Evolutionary conservation across 2,329 filamentous ascomycete species (phyloP), one percentile per base, ranked within the genome.

Genomic region (Nemania sp.): DNA sequence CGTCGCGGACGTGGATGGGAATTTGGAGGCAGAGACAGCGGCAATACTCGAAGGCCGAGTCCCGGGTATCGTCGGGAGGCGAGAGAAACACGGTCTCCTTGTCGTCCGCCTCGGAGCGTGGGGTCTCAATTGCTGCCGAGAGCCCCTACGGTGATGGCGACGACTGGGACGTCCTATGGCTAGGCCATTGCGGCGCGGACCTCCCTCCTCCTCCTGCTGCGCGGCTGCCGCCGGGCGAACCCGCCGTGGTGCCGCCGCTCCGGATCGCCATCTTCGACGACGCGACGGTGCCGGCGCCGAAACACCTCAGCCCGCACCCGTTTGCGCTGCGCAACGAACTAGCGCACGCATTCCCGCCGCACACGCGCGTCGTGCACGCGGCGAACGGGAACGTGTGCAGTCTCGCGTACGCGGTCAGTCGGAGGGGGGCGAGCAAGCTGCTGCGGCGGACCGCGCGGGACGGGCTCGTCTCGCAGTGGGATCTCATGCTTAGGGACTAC

Each of bases 391-490:
- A 72, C 11, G 68, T 72, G 21, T 79, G 77, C 60, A 71, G 67
- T 18, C 69, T 75, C 20, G 75, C 72, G 2, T 79, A 78, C 64
- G 77, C 76, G 2, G 73, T 79, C 5, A 74, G 73, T 0, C 69
- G 68, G 12, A 59, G 64, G 50, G 77, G 76, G 3, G 77, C 77
- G 10, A 71, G 71, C 18, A 75, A 74, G 39, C 68, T 78, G 5
- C 64, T 79, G 17, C 71, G 69, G 20, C 62, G 70, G 52, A 69
- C 77, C 56, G 66, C 47, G 52, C 7, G 49, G 72, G 54, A 68
- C 61, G 58, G 53, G 15, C 56, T 70, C 63, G 37, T 65, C 67
- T 52, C 68, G 60, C 59, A 70, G 59, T 54, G 68, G 74, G 70
- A 72, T 29, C 29, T 72, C 52, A 67, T 69, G 68, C 39, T 72